phyloP scores from a whole-genome alignment of 2,329 filamentous ascomycete species.

The Fusarium chaquense region DNA sequence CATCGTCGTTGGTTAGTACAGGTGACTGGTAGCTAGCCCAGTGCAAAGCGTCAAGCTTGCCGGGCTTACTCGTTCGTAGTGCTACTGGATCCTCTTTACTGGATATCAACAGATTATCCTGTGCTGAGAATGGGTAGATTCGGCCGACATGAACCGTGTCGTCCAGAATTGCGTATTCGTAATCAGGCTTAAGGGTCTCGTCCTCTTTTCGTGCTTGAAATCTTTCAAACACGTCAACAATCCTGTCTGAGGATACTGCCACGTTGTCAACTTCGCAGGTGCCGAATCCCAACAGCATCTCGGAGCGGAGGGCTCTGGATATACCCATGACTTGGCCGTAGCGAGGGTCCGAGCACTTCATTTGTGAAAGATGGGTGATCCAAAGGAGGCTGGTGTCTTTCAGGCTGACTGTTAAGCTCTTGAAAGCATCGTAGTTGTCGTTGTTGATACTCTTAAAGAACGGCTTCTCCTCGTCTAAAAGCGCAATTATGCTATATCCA shows the following conservation, averaged over 20 bases:
- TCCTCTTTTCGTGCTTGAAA: background rate
- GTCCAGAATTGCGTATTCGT: background rate
- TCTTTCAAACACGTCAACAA: background rate
- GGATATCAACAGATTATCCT: background rate
- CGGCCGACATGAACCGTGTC: background rate
- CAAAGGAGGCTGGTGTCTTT: background rate
- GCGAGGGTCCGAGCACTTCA: background rate
- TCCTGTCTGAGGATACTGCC: background rate
- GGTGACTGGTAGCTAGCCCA: background rate
- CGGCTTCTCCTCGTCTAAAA: slow-evolving; percentile 1
- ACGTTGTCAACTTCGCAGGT: slow-evolving; percentile 3
- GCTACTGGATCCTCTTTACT: background rate
- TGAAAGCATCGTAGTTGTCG: background rate
- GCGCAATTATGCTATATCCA: background rate
- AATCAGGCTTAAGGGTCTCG: background rate
- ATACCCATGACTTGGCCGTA: background rate
- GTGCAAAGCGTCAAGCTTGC: slow-evolving; percentile 1
- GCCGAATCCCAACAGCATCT: background rate
- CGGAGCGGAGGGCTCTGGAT: background rate
- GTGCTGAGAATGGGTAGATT: background rate
- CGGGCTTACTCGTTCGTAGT: slow-evolving; percentile 3
- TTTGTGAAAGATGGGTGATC: slow-evolving; percentile 1
- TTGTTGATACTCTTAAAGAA: slow-evolving; percentile 1
- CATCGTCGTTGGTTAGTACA: background rate
- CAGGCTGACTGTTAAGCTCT: background rate